These are phyloP conservation scores for Clarireedia paspali DNA, from an alignment of 2,329 filamentous ascomycete species.

Conservation along the genomic window DNA sequence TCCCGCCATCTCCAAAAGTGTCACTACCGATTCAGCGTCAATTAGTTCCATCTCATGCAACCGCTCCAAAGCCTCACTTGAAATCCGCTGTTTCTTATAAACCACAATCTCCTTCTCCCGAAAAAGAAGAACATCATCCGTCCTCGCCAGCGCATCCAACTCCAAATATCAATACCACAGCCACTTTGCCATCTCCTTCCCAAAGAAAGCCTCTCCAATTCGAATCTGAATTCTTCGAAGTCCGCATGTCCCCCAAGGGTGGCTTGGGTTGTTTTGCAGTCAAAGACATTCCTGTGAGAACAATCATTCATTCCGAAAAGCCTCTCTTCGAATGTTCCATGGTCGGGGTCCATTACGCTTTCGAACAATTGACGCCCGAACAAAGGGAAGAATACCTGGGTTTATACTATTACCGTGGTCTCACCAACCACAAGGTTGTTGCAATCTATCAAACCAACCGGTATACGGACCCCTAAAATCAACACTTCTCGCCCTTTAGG, in stretches of 20 bases:
- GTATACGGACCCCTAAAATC: slow-evolving; percentile 11
- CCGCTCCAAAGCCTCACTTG: neutral
- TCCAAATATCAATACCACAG: neutral
- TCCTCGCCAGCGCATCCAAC: neutral
- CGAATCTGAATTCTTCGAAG: slow-evolving; percentile 24
- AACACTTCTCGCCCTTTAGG: neutral
- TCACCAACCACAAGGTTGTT: slow-evolving; percentile 11
- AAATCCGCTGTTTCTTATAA: neutral
- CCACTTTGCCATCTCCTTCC: neutral
- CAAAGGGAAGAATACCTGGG: slow-evolving; percentile 17
- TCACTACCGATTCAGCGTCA: neutral
- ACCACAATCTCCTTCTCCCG: neutral
- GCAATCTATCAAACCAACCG: slow-evolving; percentile 28
- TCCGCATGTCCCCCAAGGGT: slow-evolving; percentile 20
- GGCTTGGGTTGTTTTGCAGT: slow-evolving; percentile 27
- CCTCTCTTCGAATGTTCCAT: slow-evolving; percentile 19
- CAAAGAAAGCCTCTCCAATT: slow-evolving; percentile 10
- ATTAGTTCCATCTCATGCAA: neutral
- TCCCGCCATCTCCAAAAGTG: neutral
- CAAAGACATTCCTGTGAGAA: slow-evolving; percentile 20
- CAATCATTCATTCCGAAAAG: slow-evolving; percentile 21
- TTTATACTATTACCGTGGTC: slow-evolving; percentile 13
- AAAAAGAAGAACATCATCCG: neutral
- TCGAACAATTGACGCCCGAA: slow-evolving; percentile 16
- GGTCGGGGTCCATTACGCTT: slow-evolving; percentile 13